Base-by-base conservation (phyloP, 208 protist genomes). In the Herpetomonas tarakana region DNA sequence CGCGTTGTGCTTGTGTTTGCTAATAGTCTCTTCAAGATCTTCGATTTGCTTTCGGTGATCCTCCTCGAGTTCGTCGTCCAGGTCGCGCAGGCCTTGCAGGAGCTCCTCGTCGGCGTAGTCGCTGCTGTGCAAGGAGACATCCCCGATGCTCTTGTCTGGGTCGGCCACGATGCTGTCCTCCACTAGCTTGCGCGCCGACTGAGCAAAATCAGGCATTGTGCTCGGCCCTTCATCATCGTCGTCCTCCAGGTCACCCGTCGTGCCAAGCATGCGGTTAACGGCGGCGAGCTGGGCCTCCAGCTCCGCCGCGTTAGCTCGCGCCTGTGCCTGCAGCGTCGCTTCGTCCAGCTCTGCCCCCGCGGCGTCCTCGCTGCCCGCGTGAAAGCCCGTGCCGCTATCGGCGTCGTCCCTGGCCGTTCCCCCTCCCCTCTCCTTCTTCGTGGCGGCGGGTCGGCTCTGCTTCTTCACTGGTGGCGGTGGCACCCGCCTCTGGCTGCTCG, bases 41-140 rank as follows among this genome's bases (percentile, higher is more conserved):
- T 62, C 68, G 18, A 80, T 52, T 16, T 58, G n/a, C 9, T 57
- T 25, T 26, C 68, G 58, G 31, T 65, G 75, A 14, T 80, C 74
- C 3, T 57, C 56, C 46, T 80, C 74, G 0, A 80, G 31, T 50
- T 80, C 74, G 18, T 75, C 74, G 35, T 75, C 74, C 3, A 80
- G 28, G 60, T 75, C 68, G 11, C 65, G 41, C 18, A 80, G 61
- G 1, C 63, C 74, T 41, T 72, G 74, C 35, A 80, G 31, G 19
- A 80, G 54, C 28, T 75, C 67, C 46, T 70, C 74, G 39, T 80
- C 64, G 0, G 46, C 29, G 55, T 66, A 70, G 57, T 80, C 74
- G 26, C 57, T 67, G 68, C 64, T 80, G 64, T 80, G 66, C 18
- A 80, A 29, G 12, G 74, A 80, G 2, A 80, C 64, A 18, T 72